Conservation (phyloP, 495 filamentous ascomycete genomes). For the Aspergillus saccharolyticus region DNA sequence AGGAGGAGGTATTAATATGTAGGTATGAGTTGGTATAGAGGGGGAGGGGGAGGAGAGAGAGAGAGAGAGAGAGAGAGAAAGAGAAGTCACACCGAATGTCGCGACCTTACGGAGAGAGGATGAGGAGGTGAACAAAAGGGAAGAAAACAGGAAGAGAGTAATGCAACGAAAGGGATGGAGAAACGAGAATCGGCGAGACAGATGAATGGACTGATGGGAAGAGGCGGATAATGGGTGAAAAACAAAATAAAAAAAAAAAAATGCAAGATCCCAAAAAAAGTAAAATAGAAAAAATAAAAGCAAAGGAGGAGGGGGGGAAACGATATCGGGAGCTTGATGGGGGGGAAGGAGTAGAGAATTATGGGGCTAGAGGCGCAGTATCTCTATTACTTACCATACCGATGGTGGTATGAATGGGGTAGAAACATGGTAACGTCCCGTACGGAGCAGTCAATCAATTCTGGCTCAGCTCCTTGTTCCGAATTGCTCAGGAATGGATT, state of each 20-base stretch:
- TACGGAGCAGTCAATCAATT: neutral
- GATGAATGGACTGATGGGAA: conserved; percentile 20
- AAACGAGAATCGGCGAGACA: conserved; percentile 13
- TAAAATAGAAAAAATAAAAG: conserved; percentile 4
- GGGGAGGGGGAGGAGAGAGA: too few species aligned
- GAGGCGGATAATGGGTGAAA: conserved; percentile 15
- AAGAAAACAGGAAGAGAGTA: conserved; percentile 18
- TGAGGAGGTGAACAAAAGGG: conserved; percentile 13
- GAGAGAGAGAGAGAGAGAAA: conserved; percentile 4
- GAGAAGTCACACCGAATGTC: conserved; percentile 1
- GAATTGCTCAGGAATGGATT: neutral
- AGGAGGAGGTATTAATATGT: conserved; percentile 21
- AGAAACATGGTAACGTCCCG: neutral
- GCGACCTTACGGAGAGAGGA: conserved; percentile 8
- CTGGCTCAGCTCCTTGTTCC: too few species aligned
- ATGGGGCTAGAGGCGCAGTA: neutral
- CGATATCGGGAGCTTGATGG: conserved; percentile 22
- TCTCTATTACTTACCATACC: neutral
- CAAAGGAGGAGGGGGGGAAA: conserved; percentile 7
- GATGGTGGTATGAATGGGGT: conserved; percentile 1
- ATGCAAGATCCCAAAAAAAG: conserved; percentile 6
- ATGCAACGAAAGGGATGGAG: conserved; percentile 18
- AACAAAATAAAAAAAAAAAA: conserved; percentile 15
- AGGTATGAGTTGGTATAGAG: conserved; percentile 12
- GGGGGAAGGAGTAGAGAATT: conserved; percentile 9